Evolutionary conservation across 73 alveolate species (phyloP).

Genomic region (Chromera velia): DNA sequence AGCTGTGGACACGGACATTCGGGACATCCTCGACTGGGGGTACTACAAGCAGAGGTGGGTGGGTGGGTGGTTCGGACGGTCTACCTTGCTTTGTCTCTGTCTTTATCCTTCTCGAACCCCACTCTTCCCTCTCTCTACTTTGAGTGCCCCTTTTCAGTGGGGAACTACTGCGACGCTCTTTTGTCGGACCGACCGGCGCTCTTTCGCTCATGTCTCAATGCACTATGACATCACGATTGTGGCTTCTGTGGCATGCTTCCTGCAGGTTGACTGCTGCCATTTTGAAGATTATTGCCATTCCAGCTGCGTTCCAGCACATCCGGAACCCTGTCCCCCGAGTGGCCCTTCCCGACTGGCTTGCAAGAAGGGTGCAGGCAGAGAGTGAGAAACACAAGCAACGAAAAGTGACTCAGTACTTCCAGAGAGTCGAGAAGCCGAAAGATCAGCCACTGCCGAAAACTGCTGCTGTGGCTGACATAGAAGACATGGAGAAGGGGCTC

Average conservation of each 20-base stretch:
- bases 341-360: conserved; percentile 62
- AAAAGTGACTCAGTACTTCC: conserved; percentile 15
- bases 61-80: too few relatives aligned
- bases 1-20: conserved; percentile 77
- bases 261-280: conserved; percentile 11
- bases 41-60: conserved; percentile 79
- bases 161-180: too few relatives aligned
- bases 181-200: too few relatives aligned
- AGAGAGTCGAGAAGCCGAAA: neutral
- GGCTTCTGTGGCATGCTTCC: too few relatives aligned
- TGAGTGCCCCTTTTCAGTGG: too few relatives aligned
- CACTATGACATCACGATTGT: too few relatives aligned
- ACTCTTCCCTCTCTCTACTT: too few relatives aligned
- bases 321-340: conserved; percentile 56
- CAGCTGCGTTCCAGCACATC: conserved; percentile 61
- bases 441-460: neutral
- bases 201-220: too few relatives aligned
- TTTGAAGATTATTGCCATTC: conserved; percentile 55
- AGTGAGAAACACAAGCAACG: conserved; percentile 51
- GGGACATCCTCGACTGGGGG: conserved; percentile 96
- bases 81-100: too few relatives aligned
- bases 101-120: too few relatives aligned
- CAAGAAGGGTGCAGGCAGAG: conserved; percentile 50
- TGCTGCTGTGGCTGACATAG: neutral
- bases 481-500: neutral